These are phyloP conservation scores for Gonapodya prolifera DNA, from an alignment of 192 early-diverging fungal species.

Conservation along the genomic window DNA sequence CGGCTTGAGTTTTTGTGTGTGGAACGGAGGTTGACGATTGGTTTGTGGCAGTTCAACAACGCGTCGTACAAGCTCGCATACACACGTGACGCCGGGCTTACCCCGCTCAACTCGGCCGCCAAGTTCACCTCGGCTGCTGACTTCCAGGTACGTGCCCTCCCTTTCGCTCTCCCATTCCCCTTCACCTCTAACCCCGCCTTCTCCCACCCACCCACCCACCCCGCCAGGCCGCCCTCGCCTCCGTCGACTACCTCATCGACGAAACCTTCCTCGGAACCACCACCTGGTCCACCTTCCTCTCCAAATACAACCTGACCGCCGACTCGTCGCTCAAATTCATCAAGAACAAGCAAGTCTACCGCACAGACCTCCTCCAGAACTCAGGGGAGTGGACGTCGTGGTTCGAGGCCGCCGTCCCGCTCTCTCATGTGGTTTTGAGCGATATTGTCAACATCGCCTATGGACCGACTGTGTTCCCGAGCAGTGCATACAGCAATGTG, in stretches of 20 bases:
- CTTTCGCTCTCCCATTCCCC: too few species aligned
- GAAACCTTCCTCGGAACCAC: slow-evolving; percentile 1
- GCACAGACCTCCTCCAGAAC: not conserved
- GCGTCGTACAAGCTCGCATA: not conserved
- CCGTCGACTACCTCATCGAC: not conserved
- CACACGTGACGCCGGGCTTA: not conserved
- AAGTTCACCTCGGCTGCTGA: not conserved
- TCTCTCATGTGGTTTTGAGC: not conserved
- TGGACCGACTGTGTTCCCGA: not conserved
- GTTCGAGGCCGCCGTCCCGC: not conserved
- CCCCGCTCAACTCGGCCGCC: not conserved
- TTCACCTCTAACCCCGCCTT: too few species aligned
- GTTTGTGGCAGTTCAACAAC: not conserved
- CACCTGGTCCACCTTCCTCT: not conserved
- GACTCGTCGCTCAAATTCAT: not conserved
- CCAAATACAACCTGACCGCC: not conserved
- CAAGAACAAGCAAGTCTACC: not conserved
- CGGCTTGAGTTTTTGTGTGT: not conserved
- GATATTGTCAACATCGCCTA: not conserved
- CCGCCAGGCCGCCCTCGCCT: not conserved
- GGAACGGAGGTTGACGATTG: not conserved
- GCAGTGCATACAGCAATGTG: not conserved
- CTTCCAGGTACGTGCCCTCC: too few species aligned
- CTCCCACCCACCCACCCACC: too few species aligned
- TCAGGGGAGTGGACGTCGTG: not conserved